phyloP scores from a whole-genome alignment of 371 early-diverging fungal genomes.

The Actinomortierella ambigua region DNA sequence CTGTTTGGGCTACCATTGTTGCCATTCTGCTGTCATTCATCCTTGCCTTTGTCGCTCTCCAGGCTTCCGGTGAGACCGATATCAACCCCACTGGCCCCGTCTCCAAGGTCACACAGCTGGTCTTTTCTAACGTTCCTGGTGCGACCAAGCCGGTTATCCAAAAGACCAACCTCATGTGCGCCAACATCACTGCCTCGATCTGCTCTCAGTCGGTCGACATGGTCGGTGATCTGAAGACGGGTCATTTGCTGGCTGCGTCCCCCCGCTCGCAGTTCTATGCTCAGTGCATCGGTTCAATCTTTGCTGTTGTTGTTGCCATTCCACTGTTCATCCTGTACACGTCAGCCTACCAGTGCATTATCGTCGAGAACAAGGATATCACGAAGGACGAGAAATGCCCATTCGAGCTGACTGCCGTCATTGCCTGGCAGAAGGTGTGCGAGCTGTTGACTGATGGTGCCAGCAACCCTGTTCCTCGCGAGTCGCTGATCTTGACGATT shows the following conservation, averaged over 20 bases:
- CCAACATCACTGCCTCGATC: constrained; percentile 63
- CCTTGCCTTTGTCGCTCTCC: constrained; percentile 72
- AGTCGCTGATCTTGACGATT: constrained; percentile 27
- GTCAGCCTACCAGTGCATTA: constrained; percentile 67
- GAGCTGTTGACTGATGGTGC: constrained; percentile 57
- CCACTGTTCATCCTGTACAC: constrained; percentile 67
- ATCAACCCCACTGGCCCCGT: constrained; percentile 69
- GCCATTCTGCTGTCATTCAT: constrained; percentile 69
- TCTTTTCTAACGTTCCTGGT: constrained; percentile 63
- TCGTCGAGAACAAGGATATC: too few species aligned
- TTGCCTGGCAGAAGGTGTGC: constrained; percentile 68
- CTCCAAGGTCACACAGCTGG: constrained; percentile 66
- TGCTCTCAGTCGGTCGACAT: constrained; percentile 69
- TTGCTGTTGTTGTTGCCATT: constrained; percentile 60
- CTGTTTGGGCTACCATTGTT: constrained; percentile 59
- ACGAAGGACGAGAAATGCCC: constrained; percentile 44
- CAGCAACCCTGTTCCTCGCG: constrained; percentile 8
- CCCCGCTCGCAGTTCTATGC: constrained; percentile 69
- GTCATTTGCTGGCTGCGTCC: constrained; percentile 61
- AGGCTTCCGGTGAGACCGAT: constrained; percentile 67
- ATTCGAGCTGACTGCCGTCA: constrained; percentile 62
- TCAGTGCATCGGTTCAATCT: constrained; percentile 64
- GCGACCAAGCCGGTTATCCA: constrained; percentile 44
- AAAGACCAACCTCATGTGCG: constrained; percentile 64
- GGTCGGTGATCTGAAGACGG: constrained; percentile 72